Conservation (phyloP, 225 moss, liverwort and hornwort genomes). For the Pseudisothecium myosuroides region DNA sequence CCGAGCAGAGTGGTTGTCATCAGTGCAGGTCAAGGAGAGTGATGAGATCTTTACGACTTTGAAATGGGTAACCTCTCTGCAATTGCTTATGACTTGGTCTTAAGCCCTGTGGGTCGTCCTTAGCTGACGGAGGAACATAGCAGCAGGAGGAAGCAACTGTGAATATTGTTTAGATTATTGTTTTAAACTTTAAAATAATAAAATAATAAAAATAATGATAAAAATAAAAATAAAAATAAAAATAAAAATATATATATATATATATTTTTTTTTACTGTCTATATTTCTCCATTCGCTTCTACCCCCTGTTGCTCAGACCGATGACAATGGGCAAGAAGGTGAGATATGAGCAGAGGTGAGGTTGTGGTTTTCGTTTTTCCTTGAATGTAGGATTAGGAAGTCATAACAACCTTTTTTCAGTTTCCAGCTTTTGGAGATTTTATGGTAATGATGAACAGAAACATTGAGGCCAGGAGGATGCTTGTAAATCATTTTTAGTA, state of each 20-base stretch:
- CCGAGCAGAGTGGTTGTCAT: constrained; percentile 33
- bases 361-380: background rate
- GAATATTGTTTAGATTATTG: background rate
- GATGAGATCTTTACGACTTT: constrained; percentile 34
- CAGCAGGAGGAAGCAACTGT: background rate
- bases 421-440: background rate
- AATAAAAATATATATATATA: too few species aligned
- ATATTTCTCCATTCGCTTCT: background rate
- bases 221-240: too few species aligned
- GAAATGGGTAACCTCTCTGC: constrained; percentile 21
- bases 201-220: too few species aligned
- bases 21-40: background rate
- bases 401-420: background rate
- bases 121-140: background rate
- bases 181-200: background rate
- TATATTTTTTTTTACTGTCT: background rate
- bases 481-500: background rate
- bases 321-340: background rate
- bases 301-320: background rate
- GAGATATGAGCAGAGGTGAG: background rate
- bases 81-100: background rate
- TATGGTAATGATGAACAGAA: background rate
- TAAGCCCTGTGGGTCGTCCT: background rate
- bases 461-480: background rate
- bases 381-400: background rate